These are phyloP conservation scores for Leptographium flavum DNA, from an alignment of 2,329 filamentous ascomycete genomes.

Conservation along the genomic window DNA sequence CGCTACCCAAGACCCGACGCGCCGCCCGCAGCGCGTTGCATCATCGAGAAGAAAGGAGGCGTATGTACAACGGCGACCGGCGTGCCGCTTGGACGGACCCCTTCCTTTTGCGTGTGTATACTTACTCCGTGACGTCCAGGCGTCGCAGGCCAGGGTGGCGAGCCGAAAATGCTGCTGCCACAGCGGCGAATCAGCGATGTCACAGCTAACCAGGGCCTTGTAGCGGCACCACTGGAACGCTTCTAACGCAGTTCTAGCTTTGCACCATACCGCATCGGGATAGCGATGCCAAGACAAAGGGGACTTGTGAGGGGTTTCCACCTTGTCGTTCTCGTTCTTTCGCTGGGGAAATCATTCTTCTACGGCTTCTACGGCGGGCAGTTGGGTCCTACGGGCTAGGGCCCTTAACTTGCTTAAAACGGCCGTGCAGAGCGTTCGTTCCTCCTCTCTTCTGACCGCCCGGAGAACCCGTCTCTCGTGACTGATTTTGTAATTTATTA, in stretches of 20 bases:
- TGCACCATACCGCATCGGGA: conserved; percentile 3
- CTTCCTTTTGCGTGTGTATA: too few relatives aligned
- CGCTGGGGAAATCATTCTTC: not conserved
- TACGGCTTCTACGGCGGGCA: not conserved
- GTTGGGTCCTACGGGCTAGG: not conserved
- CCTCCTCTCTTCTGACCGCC: too few relatives aligned
- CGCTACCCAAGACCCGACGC: too few relatives aligned
- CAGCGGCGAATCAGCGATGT: not conserved
- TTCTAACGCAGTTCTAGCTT: conserved; percentile 26
- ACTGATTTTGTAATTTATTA: too few relatives aligned
- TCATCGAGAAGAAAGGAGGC: not conserved
- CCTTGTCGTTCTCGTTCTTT: not conserved
- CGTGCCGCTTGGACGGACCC: not conserved
- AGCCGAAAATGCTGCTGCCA: not conserved
- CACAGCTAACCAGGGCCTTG: not conserved
- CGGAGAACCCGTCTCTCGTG: too few relatives aligned
- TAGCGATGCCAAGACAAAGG: not conserved
- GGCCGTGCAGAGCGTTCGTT: not conserved
- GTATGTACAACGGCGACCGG: too few relatives aligned
- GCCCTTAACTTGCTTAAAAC: too few relatives aligned
- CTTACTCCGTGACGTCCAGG: too few relatives aligned
- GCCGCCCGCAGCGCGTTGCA: not conserved
- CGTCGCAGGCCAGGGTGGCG: not conserved
- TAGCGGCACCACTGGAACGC: conserved; percentile 11
- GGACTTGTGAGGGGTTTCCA: conserved; percentile 1